A percentile compares a stretch with the other conserved stretches of the same genome.
Evolutionary conservation across 2,329 filamentous ascomycete genomes (phyloP).

Genomic region (Phyllosticta capitalensis): DNA sequence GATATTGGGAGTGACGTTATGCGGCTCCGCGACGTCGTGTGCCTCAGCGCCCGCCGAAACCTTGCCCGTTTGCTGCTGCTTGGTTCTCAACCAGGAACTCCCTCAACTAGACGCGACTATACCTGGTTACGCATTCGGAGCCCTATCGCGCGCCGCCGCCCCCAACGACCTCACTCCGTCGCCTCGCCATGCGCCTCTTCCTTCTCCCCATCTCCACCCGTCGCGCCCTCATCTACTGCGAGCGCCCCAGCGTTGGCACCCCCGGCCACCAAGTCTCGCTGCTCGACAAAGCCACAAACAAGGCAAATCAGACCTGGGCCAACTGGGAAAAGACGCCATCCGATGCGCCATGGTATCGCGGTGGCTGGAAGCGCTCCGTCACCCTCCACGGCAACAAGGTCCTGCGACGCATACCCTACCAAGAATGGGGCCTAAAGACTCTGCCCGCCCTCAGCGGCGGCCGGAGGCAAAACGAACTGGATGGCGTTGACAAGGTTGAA

Average conservation of each 20-base stretch:
- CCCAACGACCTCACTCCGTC: not conserved
- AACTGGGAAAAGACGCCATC: constrained; percentile 60
- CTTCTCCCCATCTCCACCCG: constrained; percentile 87
- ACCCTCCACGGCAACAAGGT: constrained; percentile 80
- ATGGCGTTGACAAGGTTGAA: constrained; percentile 56
- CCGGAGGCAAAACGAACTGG: constrained; percentile 53
- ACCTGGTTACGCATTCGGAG: not conserved
- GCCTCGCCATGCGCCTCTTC: constrained; percentile 74
- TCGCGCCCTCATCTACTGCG: constrained; percentile 85
- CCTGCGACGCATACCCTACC: constrained; percentile 79
- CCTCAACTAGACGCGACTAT: not conserved
- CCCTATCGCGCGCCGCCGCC: not conserved
- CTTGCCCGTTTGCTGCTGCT: not conserved
- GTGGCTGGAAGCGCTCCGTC: constrained; percentile 78
- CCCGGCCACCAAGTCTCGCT: constrained; percentile 46
- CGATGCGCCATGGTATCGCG: constrained; percentile 41
- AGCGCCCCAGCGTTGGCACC: constrained; percentile 47
- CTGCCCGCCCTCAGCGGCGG: constrained; percentile 70
- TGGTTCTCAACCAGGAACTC: not conserved
- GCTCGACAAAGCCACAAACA: constrained; percentile 60
- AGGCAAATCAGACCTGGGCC: constrained; percentile 70
- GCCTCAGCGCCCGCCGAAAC: not conserved
- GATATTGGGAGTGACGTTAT: not conserved
- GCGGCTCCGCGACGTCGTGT: not conserved
- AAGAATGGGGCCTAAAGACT: constrained; percentile 97